Conservation (phyloP, 163 green algal genomes). For the Scenedesmus sp. region DNA sequence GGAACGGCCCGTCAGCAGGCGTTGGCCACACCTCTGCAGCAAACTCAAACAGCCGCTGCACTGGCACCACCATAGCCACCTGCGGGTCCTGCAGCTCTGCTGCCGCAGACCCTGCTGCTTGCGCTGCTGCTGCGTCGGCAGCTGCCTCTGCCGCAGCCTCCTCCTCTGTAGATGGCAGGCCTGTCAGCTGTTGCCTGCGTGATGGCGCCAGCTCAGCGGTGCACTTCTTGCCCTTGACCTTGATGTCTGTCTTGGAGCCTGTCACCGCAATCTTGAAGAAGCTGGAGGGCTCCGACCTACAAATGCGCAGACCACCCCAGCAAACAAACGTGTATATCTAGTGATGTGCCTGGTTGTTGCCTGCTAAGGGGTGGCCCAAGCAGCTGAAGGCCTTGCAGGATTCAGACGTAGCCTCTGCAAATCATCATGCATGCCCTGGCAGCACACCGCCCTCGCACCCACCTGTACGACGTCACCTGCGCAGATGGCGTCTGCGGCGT, state of each 20-base stretch:
- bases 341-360: too few species aligned
- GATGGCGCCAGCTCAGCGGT: conserved; percentile 18
- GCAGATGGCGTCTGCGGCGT: not conserved
- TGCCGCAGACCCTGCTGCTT: not conserved
- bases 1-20: conserved; percentile 75
- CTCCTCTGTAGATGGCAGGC: not conserved
- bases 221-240: conserved; percentile 62
- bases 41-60: conserved; percentile 84
- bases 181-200: conserved; percentile 16
- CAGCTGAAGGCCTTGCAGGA: not conserved
- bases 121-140: not conserved
- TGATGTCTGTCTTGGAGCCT: conserved; percentile 71
- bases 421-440: not conserved
- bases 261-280: conserved; percentile 47
- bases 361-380: not conserved
- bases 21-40: conserved; percentile 81
- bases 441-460: not conserved
- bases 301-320: not conserved
- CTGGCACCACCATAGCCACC: not conserved
- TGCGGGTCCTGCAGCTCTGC: conserved; percentile 36
- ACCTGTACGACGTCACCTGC: conserved; percentile 35
- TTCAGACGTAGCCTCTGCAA: not conserved
- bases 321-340: not conserved
- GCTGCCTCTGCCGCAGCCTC: not conserved
- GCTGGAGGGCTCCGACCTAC: conserved; percentile 43